Conservation (phyloP, 225 moss, liverwort and hornwort species). For the Bryum argenteum region DNA sequence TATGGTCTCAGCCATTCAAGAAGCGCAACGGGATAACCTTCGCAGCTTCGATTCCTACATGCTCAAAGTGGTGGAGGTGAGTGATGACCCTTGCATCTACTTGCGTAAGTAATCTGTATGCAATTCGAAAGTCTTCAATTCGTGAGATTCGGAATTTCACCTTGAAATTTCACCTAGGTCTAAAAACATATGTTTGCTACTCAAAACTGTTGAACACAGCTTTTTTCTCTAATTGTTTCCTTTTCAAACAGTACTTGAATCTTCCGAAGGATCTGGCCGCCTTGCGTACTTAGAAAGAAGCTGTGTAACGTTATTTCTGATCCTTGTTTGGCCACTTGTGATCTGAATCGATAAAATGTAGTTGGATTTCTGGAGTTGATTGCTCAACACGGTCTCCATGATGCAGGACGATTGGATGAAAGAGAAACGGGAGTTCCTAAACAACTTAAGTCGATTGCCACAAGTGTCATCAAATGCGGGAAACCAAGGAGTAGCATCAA, state of each 20-base stretch:
- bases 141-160: too few relatives aligned
- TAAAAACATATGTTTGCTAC: too few relatives aligned
- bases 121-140: too few relatives aligned
- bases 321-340: background rate
- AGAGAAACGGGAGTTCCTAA: constrained; percentile 93
- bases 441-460: constrained; percentile 85
- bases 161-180: background rate
- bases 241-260: too few relatives aligned
- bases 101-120: too few relatives aligned
- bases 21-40: constrained; percentile 92
- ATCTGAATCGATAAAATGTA: too few relatives aligned
- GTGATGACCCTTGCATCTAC: constrained; percentile 3
- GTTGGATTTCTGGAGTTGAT: too few relatives aligned
- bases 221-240: too few relatives aligned
- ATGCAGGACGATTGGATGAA: constrained; percentile 90
- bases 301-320: background rate
- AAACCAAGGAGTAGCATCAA: constrained; percentile 40
- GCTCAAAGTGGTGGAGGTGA: constrained; percentile 86
- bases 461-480: constrained; percentile 60
- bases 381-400: constrained; percentile 11
- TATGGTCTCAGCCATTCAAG: constrained; percentile 92
- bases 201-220: too few relatives aligned
- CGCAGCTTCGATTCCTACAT: constrained; percentile 89
- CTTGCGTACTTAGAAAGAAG: too few relatives aligned
- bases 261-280: too few relatives aligned